These are phyloP conservation scores for Cajanus cajan DNA, from an alignment of 306 rosid genomes.

Conservation along the genomic window DNA sequence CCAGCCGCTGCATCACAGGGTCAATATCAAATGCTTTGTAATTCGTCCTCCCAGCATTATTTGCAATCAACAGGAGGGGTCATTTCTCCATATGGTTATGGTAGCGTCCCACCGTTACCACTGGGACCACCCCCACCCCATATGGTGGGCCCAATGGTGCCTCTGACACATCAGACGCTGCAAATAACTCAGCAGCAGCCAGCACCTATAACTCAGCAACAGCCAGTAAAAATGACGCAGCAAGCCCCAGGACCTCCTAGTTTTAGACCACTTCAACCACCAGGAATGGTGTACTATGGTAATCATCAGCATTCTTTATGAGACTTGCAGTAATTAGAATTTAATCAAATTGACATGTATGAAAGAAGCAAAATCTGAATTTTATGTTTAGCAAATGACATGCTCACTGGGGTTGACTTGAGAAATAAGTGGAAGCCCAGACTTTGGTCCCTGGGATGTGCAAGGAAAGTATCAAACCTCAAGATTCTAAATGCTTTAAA, in stretches of 20 bases:
- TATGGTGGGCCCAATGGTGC: conserved; percentile 55
- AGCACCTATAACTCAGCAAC: conserved; percentile 20
- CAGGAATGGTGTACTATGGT: conserved; percentile 67
- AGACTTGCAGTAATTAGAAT: conserved; percentile 28
- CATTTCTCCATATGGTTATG: conserved; percentile 64
- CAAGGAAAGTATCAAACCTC: not conserved
- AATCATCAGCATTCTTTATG: conserved; percentile 57
- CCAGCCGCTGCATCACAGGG: conserved; percentile 58
- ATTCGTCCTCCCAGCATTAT: conserved; percentile 64
- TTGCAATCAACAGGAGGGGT: conserved; percentile 59
- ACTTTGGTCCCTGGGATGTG: not conserved
- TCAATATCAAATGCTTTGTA: conserved; percentile 66
- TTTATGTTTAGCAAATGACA: not conserved
- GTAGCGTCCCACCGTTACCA: conserved; percentile 58
- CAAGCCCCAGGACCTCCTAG: conserved; percentile 54
- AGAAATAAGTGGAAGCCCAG: not conserved
- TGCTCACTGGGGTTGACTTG: not conserved
- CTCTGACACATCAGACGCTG: conserved; percentile 49
- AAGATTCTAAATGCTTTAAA: not conserved
- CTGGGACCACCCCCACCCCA: conserved; percentile 53
- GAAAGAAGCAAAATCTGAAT: conserved; percentile 3
- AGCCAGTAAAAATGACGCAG: conserved; percentile 37
- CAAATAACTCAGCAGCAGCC: conserved; percentile 54
- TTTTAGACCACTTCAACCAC: conserved; percentile 66
- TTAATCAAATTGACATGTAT: conserved; percentile 2